These are phyloP conservation scores for Trichoderma koningii DNA, from an alignment of 2,329 filamentous ascomycete species.

Conservation along the genomic window DNA sequence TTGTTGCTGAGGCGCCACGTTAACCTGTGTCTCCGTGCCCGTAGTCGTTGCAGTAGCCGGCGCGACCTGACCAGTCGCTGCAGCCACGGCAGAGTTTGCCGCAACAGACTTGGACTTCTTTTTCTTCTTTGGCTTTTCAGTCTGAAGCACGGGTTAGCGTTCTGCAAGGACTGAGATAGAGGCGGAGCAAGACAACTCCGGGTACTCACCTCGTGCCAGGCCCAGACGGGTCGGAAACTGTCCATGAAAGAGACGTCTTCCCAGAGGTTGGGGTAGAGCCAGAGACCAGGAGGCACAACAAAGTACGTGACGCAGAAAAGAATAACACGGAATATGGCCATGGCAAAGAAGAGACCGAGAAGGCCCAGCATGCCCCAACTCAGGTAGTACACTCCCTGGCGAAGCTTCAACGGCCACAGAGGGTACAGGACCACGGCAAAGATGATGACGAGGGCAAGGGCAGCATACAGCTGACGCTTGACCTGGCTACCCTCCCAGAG, in stretches of 20 bases:
- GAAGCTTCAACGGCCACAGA: conserved; percentile 87
- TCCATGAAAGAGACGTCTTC: conserved; percentile 99
- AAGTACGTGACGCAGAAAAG: conserved; percentile 94
- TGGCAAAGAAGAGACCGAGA: conserved; percentile 90
- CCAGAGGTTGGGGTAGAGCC: conserved; percentile 97
- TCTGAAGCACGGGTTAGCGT: conserved; percentile 35
- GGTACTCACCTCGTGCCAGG: conserved; percentile 85
- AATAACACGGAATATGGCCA: conserved; percentile 96
- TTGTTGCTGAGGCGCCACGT: conserved; percentile 45
- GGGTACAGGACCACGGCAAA: conserved; percentile 93
- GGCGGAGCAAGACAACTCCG: background rate
- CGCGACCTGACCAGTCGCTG: conserved; percentile 54
- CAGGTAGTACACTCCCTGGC: conserved; percentile 95
- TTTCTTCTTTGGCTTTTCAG: conserved; percentile 55
- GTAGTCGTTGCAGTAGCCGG: conserved; percentile 59
- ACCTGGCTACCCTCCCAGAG: conserved; percentile 92
- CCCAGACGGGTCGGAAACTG: conserved; percentile 94
- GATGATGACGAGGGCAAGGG: conserved; percentile 77
- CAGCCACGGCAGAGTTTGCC: conserved; percentile 50
- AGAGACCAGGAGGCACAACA: conserved; percentile 79
- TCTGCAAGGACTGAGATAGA: background rate
- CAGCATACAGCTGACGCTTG: conserved; percentile 90
- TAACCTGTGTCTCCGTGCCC: conserved; percentile 57
- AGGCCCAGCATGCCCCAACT: conserved; percentile 91
- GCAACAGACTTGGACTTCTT: conserved; percentile 51